Evolutionary conservation across 31 red algal species (phyloP).

Genomic region (Porphyra umbilicalis): DNA sequence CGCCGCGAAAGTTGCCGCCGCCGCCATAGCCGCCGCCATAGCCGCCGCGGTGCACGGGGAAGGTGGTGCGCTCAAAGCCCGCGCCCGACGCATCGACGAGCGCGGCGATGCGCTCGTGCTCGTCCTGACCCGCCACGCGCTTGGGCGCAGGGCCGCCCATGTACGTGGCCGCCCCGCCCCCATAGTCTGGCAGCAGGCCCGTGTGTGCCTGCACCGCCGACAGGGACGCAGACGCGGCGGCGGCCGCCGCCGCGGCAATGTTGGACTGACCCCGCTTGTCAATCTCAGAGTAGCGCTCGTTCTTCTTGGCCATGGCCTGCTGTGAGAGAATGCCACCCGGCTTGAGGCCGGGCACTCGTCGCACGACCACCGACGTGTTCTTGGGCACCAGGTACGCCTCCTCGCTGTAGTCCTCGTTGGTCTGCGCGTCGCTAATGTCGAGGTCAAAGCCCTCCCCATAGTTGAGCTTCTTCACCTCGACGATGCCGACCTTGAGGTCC

Average conservation of each 20-base stretch:
- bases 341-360: conserved; percentile 81
- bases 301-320: conserved; percentile 88
- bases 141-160: conserved; percentile 1
- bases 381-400: conserved; percentile 87
- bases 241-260: conserved; percentile 7
- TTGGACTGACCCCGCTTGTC: conserved; percentile 6
- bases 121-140: conserved; percentile 70
- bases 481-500: conserved; percentile 96
- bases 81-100: conserved; percentile 58
- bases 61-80: conserved; percentile 29
- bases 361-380: conserved; percentile 94
- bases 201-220: background rate
- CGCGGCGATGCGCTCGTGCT: conserved; percentile 73
- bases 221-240: conserved; percentile 12
- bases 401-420: conserved; percentile 84
- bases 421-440: conserved; percentile 92
- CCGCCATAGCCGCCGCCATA: conserved; percentile 12
- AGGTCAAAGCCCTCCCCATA: conserved; percentile 99
- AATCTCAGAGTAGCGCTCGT: conserved; percentile 96
- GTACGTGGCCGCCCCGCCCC: background rate
- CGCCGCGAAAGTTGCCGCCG: background rate
- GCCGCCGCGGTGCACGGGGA: conserved; percentile 29
- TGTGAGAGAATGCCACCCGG: conserved; percentile 88
- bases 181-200: background rate
- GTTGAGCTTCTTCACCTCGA: conserved; percentile 94